These are phyloP conservation scores for Mycosphaerella arachidis DNA, from an alignment of 2,329 filamentous ascomycete species.

Conservation along the genomic window DNA sequence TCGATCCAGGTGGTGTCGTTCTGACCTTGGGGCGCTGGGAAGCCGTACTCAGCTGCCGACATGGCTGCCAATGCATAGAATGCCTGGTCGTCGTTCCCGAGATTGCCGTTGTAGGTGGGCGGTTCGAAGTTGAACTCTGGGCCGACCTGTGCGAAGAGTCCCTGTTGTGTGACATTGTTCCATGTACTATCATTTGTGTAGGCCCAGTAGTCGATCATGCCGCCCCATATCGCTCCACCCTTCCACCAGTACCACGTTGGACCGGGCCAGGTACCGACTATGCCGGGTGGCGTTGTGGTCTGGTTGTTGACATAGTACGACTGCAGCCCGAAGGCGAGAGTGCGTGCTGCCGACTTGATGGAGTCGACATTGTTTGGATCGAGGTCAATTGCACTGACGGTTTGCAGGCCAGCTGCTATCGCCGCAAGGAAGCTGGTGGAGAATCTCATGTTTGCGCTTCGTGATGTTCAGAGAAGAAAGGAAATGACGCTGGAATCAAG, in stretches of 20 bases:
- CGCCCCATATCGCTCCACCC: slow-evolving; percentile 35
- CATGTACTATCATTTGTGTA: slow-evolving; percentile 45
- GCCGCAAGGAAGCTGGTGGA: slow-evolving; percentile 7
- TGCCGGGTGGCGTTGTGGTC: slow-evolving; percentile 25
- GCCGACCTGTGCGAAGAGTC: slow-evolving; percentile 39
- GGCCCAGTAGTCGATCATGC: slow-evolving; percentile 42
- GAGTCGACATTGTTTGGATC: slow-evolving; percentile 27
- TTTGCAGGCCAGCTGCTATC: slow-evolving; percentile 8
- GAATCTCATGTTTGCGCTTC: slow-evolving; percentile 10
- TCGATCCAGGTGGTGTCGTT: slow-evolving; percentile 65
- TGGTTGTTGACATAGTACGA: slow-evolving; percentile 34
- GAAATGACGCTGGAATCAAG: neutral
- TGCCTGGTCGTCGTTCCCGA: slow-evolving; percentile 57
- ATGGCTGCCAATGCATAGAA: slow-evolving; percentile 85
- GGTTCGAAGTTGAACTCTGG: slow-evolving; percentile 42
- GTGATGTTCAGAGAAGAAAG: neutral
- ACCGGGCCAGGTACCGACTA: slow-evolving; percentile 38
- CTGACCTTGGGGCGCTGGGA: slow-evolving; percentile 55
- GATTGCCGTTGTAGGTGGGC: slow-evolving; percentile 31
- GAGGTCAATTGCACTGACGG: slow-evolving; percentile 17
- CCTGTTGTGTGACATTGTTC: slow-evolving; percentile 38
- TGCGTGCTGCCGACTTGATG: slow-evolving; percentile 30
- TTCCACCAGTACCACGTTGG: slow-evolving; percentile 48
- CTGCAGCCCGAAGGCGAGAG: slow-evolving; percentile 33
- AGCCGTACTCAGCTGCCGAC: slow-evolving; percentile 71